Evolutionary conservation across 306 rosid genomes (phyloP), one percentile per base, ranked within the genome.

Genomic region (Hylodesmum podocarpum): DNA sequence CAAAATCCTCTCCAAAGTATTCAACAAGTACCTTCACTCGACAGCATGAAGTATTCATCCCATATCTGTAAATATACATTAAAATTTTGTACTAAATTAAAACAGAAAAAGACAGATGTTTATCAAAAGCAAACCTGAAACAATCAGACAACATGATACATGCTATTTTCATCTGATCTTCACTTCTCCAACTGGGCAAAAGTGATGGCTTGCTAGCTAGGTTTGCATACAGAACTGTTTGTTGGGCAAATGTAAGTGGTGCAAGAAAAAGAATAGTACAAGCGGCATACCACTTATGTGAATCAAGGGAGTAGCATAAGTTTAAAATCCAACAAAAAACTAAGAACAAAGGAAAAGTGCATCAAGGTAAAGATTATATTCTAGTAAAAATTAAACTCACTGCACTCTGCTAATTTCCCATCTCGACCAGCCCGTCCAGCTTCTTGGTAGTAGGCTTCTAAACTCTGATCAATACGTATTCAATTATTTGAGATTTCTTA

Each of bases 381-480:
- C 25, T 34, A 51, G 27, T 72, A 46, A 12, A 6, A 73, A 21
- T 67, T 59, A 39, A 78, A 70, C 94, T 84, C 86, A 94, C 97
- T 85, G 87, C 98, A 94, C 75, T 90, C 89, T 19, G 97, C 91
- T 81, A 90, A 81, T 55, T 90, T 89, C 39, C 98, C 98, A 83
- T 94, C 98, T 74, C 98, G 90, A 75, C 98, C 97, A 33, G 97
- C 98, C 72, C 98, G 93, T 18, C 98, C 97, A 66, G 97, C 98
- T 88, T 91, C 97, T 89, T 94, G 98, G 84, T 94, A 89, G 66
- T 94, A 94, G 62, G 97, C 96, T 83, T 94, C 98, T 85, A 92
- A 84, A 83, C 98, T 94, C 98, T 94, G 76, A 84, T 50, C 10
- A 85, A 53, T 50, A 66, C 64, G 75, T 28, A 50, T 36, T 55